phyloP scores from a whole-genome alignment of 2,329 filamentous ascomycete species.

The Colletotrichum spaethianum region DNA sequence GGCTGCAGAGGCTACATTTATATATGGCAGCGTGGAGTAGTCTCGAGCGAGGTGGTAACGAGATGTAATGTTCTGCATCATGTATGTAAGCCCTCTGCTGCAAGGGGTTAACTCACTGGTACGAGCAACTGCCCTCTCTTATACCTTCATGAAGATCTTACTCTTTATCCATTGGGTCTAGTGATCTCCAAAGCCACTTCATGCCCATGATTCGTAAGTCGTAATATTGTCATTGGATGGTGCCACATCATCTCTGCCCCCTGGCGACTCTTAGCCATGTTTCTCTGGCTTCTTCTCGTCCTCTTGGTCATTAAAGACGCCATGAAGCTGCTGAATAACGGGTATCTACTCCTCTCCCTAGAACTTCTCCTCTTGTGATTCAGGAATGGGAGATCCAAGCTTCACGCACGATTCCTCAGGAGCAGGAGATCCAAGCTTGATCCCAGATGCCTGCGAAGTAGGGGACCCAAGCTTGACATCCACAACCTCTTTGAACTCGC shows the following conservation, averaged over 20 bases:
- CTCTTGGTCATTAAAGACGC: background rate
- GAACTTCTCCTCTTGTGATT: background rate
- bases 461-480: constrained; percentile 16
- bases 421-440: constrained; percentile 23
- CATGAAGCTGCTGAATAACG: background rate
- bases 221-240: background rate
- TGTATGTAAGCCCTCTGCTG: background rate
- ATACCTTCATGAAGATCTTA: no score
- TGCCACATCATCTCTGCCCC: background rate
- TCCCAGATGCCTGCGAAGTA: background rate
- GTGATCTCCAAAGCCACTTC: background rate
- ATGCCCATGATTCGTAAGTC: constrained; percentile 24
- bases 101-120: background rate
- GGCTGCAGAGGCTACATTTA: background rate
- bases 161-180: background rate
- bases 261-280: background rate
- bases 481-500: background rate
- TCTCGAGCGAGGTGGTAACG: background rate
- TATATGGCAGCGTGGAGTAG: no score
- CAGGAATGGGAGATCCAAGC: constrained; percentile 7
- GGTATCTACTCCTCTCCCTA: background rate
- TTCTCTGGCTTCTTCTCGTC: background rate
- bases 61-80: background rate
- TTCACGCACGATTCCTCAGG: background rate
- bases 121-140: background rate